phyloP scores from a whole-genome alignment of 345 rosid species.

The Carallia pectinifolia region DNA sequence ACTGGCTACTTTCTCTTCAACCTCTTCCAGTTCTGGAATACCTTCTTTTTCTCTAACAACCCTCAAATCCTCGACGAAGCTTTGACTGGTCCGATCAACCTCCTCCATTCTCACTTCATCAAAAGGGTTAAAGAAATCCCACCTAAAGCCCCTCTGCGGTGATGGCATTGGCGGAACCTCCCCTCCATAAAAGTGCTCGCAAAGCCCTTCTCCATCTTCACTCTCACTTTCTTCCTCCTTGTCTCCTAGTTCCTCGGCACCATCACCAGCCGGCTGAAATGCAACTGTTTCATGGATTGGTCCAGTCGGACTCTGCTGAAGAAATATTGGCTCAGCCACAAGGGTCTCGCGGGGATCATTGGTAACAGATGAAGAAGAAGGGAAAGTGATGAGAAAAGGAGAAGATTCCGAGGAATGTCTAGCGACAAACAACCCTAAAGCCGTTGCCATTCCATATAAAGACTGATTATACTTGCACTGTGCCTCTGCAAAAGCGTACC shows the following conservation, averaged over 20 bases:
- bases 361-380: constrained; percentile 15
- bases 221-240: constrained; percentile 11
- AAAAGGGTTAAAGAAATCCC: constrained; percentile 45
- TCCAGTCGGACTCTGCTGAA: constrained; percentile 23
- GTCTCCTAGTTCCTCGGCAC: constrained; percentile 9
- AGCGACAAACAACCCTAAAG: constrained; percentile 36
- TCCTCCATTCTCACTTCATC: constrained; percentile 21
- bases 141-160: constrained; percentile 20
- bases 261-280: constrained; percentile 5
- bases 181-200: constrained; percentile 27
- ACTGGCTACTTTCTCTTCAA: constrained; percentile 15
- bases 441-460: constrained; percentile 39
- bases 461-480: constrained; percentile 42
- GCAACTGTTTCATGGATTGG: constrained; percentile 16
- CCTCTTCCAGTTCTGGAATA: constrained; percentile 41
- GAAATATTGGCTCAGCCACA: constrained; percentile 13
- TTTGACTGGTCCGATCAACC: constrained; percentile 12
- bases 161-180: constrained; percentile 22
- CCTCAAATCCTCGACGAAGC: constrained; percentile 23
- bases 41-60: constrained; percentile 35
- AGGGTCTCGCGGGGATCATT: constrained; percentile 11
- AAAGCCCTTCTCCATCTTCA: constrained; percentile 17
- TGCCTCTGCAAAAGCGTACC: constrained; percentile 42
- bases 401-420: constrained; percentile 40
- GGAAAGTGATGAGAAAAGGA: constrained; percentile 37